These are phyloP conservation scores for Colletotrichum costaricense DNA, from an alignment of 2,329 filamentous ascomycete species.

Conservation along the genomic window DNA sequence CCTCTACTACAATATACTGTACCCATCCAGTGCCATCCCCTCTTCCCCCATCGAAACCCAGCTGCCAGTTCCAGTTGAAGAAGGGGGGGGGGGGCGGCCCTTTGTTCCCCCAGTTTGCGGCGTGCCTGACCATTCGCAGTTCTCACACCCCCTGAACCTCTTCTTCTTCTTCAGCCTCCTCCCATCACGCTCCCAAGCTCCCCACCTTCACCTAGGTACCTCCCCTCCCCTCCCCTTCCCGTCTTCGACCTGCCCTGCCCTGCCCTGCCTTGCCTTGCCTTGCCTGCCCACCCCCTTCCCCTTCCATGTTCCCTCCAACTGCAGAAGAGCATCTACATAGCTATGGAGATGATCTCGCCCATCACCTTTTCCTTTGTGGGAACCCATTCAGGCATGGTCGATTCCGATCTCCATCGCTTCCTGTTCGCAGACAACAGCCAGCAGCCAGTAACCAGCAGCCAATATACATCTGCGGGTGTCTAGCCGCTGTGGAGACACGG, in stretches of 20 bases:
- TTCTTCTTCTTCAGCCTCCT: neutral
- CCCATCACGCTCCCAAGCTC: neutral
- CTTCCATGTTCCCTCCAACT: neutral
- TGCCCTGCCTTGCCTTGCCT: no score
- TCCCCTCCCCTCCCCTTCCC: no score
- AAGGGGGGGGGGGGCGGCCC: no score
- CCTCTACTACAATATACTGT: neutral
- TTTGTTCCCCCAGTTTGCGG: no score
- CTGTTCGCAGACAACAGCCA: constrained; percentile 11
- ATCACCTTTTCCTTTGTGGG: constrained; percentile 31
- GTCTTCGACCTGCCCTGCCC: no score
- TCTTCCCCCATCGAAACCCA: neutral
- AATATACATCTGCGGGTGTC: constrained; percentile 27
- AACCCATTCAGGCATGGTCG: constrained; percentile 1
- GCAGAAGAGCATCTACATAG: constrained; percentile 24
- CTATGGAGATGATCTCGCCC: neutral
- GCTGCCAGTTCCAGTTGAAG: neutral
- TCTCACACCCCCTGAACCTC: constrained; percentile 8
- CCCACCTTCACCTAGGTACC: neutral
- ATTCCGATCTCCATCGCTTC: constrained; percentile 25
- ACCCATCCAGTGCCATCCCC: neutral
- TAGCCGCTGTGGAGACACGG: constrained; percentile 31
- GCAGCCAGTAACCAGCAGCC: neutral
- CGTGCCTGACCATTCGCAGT: neutral
- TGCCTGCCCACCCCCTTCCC: no score